Percentiles rank a stretch among this genome's conserved stretches.
Conservation (phyloP, 2,329 filamentous ascomycete species). For the Colletotrichum echinochloae region DNA sequence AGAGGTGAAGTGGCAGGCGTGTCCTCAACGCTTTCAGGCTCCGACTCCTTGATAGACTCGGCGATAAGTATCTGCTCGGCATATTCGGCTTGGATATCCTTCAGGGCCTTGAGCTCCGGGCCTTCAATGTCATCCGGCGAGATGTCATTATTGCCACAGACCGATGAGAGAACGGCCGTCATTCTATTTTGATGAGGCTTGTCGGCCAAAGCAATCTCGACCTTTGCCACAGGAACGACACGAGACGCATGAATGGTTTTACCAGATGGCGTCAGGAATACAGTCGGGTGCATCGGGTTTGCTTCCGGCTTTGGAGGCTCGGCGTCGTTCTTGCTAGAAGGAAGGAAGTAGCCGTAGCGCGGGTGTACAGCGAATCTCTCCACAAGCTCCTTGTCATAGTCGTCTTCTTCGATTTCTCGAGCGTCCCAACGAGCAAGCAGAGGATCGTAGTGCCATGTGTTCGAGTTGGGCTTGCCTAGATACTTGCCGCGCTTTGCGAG, state of each 20-base stretch:
- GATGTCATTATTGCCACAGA: constrained; percentile 53
- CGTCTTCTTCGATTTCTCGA: constrained; percentile 59
- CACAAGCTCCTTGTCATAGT: constrained; percentile 64
- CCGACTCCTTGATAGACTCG: constrained; percentile 44
- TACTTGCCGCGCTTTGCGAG: constrained; percentile 65
- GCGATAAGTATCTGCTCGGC: constrained; percentile 31
- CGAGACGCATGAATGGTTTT: constrained; percentile 63
- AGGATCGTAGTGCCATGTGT: constrained; percentile 66
- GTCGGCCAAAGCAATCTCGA: constrained; percentile 20
- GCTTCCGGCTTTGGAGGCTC: constrained; percentile 56
- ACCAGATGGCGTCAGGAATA: constrained; percentile 62
- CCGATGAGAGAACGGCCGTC: constrained; percentile 50
- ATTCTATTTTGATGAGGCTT: constrained; percentile 42
- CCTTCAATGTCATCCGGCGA: constrained; percentile 51
- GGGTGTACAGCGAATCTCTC: constrained; percentile 65
- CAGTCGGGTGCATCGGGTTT: constrained; percentile 61
- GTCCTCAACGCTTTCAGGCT: constrained; percentile 44
- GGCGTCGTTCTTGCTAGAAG: constrained; percentile 58
- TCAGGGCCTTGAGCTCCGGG: constrained; percentile 50
- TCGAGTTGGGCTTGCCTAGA: constrained; percentile 65
- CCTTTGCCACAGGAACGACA: constrained; percentile 46
- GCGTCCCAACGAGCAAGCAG: constrained; percentile 66
- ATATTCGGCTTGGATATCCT: constrained; percentile 41
- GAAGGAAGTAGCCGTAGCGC: constrained; percentile 64
- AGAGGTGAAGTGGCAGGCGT: constrained; percentile 39